Evolutionary conservation across 2,329 filamentous ascomycete species (phyloP).

Genomic region (Neofusicoccum parvum): DNA sequence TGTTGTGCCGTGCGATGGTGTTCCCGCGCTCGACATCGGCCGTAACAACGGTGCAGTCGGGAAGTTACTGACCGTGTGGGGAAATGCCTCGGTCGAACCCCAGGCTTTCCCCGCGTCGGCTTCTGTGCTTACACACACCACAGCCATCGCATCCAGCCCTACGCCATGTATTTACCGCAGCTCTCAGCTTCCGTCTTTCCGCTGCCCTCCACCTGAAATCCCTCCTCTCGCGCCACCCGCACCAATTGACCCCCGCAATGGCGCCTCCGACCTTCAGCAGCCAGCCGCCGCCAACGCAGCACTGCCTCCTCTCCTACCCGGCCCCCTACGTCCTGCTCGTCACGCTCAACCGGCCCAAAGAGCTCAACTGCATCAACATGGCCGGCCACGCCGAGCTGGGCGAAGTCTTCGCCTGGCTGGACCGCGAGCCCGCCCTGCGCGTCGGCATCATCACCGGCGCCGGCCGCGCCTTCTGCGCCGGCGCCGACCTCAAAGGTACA

Average conservation of each 20-base stretch:
- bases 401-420: constrained; percentile 22
- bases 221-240: neutral
- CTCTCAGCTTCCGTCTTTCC: neutral
- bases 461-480: constrained; percentile 27
- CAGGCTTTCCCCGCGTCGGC: constrained; percentile 13
- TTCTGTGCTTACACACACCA: neutral
- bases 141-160: neutral
- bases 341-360: constrained; percentile 24
- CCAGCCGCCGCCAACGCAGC: constrained; percentile 16
- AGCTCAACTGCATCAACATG: constrained; percentile 27
- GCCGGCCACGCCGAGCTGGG: constrained; percentile 23
- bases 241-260: constrained; percentile 3
- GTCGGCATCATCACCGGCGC: constrained; percentile 26
- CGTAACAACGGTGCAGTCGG: too few species aligned
- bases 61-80: neutral
- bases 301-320: constrained; percentile 20
- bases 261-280: neutral
- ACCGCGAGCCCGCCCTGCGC: constrained; percentile 23
- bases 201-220: neutral
- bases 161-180: neutral
- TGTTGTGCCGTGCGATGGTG: too few species aligned
- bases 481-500: constrained; percentile 25
- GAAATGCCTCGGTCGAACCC: constrained; percentile 10
- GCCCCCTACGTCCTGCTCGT: constrained; percentile 22
- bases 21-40: too few species aligned